Base-by-base conservation (phyloP, 805 yeast species). In the Groenewaldozyma salmanticensis region DNA sequence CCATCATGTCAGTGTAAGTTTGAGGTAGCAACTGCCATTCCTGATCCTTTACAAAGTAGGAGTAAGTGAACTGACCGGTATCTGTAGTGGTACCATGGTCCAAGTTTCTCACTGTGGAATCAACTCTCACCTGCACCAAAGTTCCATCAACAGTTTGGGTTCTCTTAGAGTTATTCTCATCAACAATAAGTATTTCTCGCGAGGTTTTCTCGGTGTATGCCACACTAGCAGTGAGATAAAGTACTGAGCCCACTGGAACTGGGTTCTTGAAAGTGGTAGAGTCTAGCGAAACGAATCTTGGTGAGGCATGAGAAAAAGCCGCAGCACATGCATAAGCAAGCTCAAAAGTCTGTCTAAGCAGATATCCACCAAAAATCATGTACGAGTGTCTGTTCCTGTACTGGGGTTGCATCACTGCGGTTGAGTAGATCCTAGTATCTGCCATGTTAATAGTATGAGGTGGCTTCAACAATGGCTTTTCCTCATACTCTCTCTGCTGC, bases 341-440 rank as follows among this genome's bases (percentile, higher is more conserved):
- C 60, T 88, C 97, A 59, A 88, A 88, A 2, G 95, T 77, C 63
- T 87, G 95, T 61, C 96, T 77, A 68, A 88, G 73, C 55, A 88
- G 66, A 55, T 88, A 88, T 21, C 97, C 97, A 52, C 97, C 97
- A 61, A 88, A 88, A 35, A 88, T 84, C 85, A 87, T 86, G 63
- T 81, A 85, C 3, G 94, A 82, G 59, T 88, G 95, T 59, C 95
- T 75, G 67, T 88, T 88, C 64, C 96, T 76, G 65, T 87, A 88
- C 65, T 88, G 96, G 1, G 96, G 96, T 63, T 88, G 96, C 90
- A 88, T 90, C 62, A 87, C 78, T 54, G 80, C 72, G 4, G 95
- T 84, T 7, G 94, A 81, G 39, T 73, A 67, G 40, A 83, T 71
- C 39, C 60, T 65, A 1, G 96, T 79, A 47, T 84, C 80, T 38